These are phyloP conservation scores for Exophiala sp. DNA, from an alignment of 2,329 filamentous ascomycete species.

Conservation along the genomic window DNA sequence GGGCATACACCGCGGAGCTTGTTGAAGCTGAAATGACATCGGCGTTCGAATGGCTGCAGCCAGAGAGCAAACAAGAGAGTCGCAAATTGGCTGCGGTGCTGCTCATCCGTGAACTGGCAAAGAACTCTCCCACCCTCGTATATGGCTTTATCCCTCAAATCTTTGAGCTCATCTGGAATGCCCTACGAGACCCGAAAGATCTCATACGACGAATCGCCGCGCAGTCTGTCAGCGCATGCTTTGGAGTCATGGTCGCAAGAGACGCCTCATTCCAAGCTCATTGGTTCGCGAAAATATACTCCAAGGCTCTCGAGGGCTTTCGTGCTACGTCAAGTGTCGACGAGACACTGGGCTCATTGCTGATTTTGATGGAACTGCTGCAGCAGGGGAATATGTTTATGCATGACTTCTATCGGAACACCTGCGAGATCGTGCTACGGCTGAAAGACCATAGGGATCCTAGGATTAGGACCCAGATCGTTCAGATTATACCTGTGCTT, in stretches of 20 bases:
- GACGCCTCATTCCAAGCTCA: conserved; percentile 81
- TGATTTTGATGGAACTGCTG: conserved; percentile 88
- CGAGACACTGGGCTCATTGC: conserved; percentile 85
- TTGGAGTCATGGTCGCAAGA: conserved; percentile 90
- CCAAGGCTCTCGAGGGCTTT: conserved; percentile 76
- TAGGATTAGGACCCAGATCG: conserved; percentile 83
- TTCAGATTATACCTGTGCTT: conserved; percentile 85
- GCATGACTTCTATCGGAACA: conserved; percentile 88
- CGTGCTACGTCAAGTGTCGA: conserved; percentile 72
- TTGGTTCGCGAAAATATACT: conserved; percentile 89
- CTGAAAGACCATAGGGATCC: conserved; percentile 90
- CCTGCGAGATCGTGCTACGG: conserved; percentile 86
- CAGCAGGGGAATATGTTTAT: conserved; percentile 98
- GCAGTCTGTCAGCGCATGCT: conserved; percentile 89
- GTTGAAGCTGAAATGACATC: conserved; percentile 97
- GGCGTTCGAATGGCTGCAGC: conserved; percentile 93
- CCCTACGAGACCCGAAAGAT: conserved; percentile 81
- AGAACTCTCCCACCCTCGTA: conserved; percentile 90
- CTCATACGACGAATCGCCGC: conserved; percentile 89
- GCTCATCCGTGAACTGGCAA: conserved; percentile 82
- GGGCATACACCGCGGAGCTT: conserved; percentile 88
- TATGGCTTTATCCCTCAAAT: conserved; percentile 94
- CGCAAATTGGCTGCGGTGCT: conserved; percentile 89
- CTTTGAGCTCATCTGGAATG: conserved; percentile 94
- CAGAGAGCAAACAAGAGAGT: conserved; percentile 81